Conservation (phyloP, 2,329 filamentous ascomycete species). For the Akanthomyces muscarius region DNA sequence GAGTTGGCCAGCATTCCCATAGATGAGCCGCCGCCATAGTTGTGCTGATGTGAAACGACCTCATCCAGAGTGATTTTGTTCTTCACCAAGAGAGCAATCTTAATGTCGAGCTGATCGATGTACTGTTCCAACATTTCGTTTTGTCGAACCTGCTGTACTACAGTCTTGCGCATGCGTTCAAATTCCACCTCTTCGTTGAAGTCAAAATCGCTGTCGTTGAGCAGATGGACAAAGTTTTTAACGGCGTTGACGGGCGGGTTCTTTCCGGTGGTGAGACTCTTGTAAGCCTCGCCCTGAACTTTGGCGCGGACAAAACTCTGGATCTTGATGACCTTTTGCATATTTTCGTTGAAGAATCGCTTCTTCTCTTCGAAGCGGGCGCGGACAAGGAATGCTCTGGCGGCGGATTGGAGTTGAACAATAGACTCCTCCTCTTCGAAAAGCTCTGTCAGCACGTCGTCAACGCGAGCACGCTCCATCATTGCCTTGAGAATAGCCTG, state of each 20-base stretch:
- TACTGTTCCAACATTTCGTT: conserved; percentile 98
- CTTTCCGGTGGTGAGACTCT: conserved; percentile 91
- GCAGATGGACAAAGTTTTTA: conserved; percentile 94
- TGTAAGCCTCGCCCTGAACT: conserved; percentile 96
- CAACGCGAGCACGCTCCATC: conserved; percentile 70
- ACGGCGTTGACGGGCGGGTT: conserved; percentile 95
- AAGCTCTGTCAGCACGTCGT: conserved; percentile 68
- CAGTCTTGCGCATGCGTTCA: conserved; percentile 87
- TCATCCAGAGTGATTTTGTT: conserved; percentile 99
- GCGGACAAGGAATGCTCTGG: conserved; percentile 70
- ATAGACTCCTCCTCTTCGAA: conserved; percentile 80
- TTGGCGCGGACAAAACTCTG: conserved; percentile 94
- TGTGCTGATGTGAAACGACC: conserved; percentile 93
- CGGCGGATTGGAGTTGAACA: conserved; percentile 68
- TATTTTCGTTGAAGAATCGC: conserved; percentile 88
- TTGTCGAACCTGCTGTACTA: conserved; percentile 93
- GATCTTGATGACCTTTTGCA: conserved; percentile 98
- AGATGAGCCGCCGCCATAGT: conserved; percentile 79
- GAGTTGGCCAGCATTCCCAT: conserved; percentile 81
- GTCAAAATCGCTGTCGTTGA: conserved; percentile 98
- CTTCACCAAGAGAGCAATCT: conserved; percentile 95
- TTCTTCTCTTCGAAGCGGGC: conserved; percentile 77
- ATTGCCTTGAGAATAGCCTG: conserved; percentile 77
- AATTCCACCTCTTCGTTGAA: conserved; percentile 99
- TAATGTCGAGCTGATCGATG: conserved; percentile 97